Percentiles rank a stretch among this genome's conserved stretches.
Evolutionary conservation across 2,329 filamentous ascomycete genomes (phyloP).

Genomic region (Hypoxylon sp.): DNA sequence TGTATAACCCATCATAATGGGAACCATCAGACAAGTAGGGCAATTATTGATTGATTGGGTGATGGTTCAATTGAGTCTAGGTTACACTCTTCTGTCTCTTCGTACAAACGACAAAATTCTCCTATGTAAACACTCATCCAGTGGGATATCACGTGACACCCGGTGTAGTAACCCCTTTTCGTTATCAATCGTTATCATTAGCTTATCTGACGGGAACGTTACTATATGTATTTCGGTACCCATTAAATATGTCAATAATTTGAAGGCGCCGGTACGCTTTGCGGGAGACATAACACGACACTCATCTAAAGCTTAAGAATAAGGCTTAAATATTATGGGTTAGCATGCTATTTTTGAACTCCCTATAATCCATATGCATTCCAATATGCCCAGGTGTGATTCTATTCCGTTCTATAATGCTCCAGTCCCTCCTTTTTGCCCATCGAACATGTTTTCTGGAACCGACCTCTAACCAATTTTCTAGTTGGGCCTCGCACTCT

Average conservation of each 20-base stretch:
- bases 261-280: not conserved
- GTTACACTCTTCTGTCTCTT: too few relatives aligned
- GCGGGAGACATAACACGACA: not conserved
- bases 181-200: too few relatives aligned
- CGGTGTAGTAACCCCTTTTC: too few relatives aligned
- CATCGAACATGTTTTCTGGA: not conserved
- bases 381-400: not conserved
- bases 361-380: not conserved
- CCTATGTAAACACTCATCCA: too few relatives aligned
- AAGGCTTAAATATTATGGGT: constrained; percentile 7
- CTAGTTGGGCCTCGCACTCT: constrained; percentile 39
- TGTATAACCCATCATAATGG: not conserved
- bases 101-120: too few relatives aligned
- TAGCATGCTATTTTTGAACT: constrained; percentile 2
- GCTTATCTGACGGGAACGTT: too few relatives aligned
- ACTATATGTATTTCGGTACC: too few relatives aligned
- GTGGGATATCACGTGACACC: too few relatives aligned
- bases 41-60: too few relatives aligned
- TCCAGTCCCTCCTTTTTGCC: constrained; percentile 8
- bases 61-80: too few relatives aligned
- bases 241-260: not conserved
- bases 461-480: not conserved
- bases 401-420: constrained; percentile 18
- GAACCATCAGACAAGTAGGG: too few relatives aligned
- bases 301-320: not conserved